Evolutionary conservation across 306 rosid species (phyloP).

Genomic region (Erythrophleum fordii): DNA sequence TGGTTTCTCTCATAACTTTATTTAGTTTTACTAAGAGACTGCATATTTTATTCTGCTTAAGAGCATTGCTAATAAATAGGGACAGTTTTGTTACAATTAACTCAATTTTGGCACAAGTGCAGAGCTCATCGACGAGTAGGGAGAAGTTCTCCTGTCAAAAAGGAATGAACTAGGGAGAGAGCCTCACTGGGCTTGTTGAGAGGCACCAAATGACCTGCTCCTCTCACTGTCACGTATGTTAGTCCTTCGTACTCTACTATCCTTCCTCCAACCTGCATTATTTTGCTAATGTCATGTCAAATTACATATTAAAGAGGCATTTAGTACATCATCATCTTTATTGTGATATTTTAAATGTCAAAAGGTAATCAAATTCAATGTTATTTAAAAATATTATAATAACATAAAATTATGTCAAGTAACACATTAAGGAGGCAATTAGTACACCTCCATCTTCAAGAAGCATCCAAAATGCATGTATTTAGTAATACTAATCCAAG

Average conservation of each 20-base stretch:
- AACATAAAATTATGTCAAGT: no score
- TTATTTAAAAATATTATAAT: no score
- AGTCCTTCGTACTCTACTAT: slow-evolving; percentile 62
- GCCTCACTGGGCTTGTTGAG: slow-evolving; percentile 56
- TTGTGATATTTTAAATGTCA: no score
- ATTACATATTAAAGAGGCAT: no score
- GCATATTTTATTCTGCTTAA: neutral
- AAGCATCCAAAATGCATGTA: no score
- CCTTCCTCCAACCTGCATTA: slow-evolving; percentile 62
- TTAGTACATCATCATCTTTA: no score
- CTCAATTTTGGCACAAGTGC: neutral
- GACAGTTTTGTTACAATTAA: neutral
- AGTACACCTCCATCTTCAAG: no score
- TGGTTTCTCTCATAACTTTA: neutral
- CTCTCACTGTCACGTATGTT: slow-evolving; percentile 61
- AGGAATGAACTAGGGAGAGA: slow-evolving; percentile 56
- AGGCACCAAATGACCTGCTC: slow-evolving; percentile 70
- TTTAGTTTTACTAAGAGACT: neutral
- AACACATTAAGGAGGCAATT: no score
- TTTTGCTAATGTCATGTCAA: neutral
- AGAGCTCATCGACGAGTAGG: slow-evolving; percentile 26
- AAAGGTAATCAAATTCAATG: no score
- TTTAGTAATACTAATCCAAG: no score
- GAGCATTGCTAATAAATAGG: neutral
- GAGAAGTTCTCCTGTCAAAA: slow-evolving; percentile 47